Percentiles rank a stretch among this genome's conserved stretches.
Evolutionary conservation across 1,139 yeast species (phyloP).

Genomic region (Zygosaccharomyces sapae): DNA sequence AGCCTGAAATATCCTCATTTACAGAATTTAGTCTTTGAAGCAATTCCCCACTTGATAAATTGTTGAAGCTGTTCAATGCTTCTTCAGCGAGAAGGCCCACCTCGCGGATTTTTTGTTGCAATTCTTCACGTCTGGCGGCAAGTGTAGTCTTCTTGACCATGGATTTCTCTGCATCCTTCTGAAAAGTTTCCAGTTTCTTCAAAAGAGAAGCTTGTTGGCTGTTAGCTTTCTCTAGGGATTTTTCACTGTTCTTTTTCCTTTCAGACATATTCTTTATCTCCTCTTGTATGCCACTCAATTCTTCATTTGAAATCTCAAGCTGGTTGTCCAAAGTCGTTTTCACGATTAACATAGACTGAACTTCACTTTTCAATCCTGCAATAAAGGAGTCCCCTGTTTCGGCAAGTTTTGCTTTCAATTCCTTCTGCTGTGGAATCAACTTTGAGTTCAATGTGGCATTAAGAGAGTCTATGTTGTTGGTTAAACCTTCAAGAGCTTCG

Average conservation of each 20-base stretch:
- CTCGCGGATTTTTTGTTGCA: conserved; percentile 71
- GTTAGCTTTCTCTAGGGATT: conserved; percentile 47
- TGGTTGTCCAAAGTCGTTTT: conserved; percentile 27
- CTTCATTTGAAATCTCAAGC: conserved; percentile 34
- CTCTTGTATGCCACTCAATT: conserved; percentile 34
- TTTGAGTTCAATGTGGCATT: conserved; percentile 60
- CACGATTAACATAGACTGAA: conserved; percentile 30
- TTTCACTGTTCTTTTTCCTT: conserved; percentile 39
- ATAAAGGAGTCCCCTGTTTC: conserved; percentile 24
- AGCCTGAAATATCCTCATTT: conserved; percentile 56
- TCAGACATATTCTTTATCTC: conserved; percentile 31
- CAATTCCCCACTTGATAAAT: conserved; percentile 48
- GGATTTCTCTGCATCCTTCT: conserved; percentile 62
- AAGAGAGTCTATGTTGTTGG: conserved; percentile 47
- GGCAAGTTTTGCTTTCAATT: conserved; percentile 18
- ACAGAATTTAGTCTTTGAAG: conserved; percentile 53
- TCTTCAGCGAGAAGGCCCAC: conserved; percentile 87
- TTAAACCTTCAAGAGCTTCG: conserved; percentile 46
- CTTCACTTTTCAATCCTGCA: conserved; percentile 34
- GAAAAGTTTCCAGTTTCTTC: conserved; percentile 56
- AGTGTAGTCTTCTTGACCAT: conserved; percentile 63
- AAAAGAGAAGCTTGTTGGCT: conserved; percentile 53
- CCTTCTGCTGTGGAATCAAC: conserved; percentile 42
- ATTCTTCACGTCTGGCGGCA: conserved; percentile 61
- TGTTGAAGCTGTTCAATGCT: conserved; percentile 54